Conservation (phyloP, 768 basidiomycete species). For the Cantharellus anzutake region DNA sequence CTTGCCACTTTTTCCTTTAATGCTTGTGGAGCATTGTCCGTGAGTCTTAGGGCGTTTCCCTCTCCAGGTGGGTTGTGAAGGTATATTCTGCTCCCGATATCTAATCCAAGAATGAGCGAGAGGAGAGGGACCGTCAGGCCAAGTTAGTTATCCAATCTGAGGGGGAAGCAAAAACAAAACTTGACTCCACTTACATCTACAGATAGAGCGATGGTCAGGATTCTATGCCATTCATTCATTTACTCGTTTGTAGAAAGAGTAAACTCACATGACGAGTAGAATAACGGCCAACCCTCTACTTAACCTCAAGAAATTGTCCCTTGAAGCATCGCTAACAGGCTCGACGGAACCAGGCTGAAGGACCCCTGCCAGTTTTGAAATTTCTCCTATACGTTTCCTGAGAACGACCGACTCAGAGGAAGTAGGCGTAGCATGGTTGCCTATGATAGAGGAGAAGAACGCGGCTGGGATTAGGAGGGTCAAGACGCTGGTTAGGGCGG, state of each 20-base stretch:
- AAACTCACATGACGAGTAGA: slow-evolving; percentile 22
- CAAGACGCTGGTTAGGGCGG: slow-evolving; percentile 29
- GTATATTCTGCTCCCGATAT: slow-evolving; percentile 47
- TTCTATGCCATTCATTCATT: not conserved
- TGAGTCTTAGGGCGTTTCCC: slow-evolving; percentile 18
- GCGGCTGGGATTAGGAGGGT: slow-evolving; percentile 45
- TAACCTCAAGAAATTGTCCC: slow-evolving; percentile 33
- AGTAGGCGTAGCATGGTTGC: not conserved
- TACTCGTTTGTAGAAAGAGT: not conserved
- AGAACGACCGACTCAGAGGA: not conserved
- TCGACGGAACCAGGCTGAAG: slow-evolving; percentile 9
- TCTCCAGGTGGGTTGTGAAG: slow-evolving; percentile 53
- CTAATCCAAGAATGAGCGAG: not conserved
- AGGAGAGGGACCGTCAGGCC: not conserved
- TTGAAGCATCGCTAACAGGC: slow-evolving; percentile 24
- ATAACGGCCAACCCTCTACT: slow-evolving; percentile 48
- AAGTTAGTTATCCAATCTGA: not conserved
- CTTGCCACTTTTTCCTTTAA: slow-evolving; percentile 13
- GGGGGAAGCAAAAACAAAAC: not conserved
- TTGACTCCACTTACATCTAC: slow-evolving; percentile 12
- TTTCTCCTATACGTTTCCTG: not conserved
- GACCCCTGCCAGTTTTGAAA: slow-evolving; percentile 5
- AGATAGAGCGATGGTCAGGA: not conserved
- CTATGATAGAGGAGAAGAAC: slow-evolving; percentile 36
- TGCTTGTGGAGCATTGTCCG: not conserved